Conservation (phyloP, 2,329 filamentous ascomycete genomes). For the Septoria linicola region DNA sequence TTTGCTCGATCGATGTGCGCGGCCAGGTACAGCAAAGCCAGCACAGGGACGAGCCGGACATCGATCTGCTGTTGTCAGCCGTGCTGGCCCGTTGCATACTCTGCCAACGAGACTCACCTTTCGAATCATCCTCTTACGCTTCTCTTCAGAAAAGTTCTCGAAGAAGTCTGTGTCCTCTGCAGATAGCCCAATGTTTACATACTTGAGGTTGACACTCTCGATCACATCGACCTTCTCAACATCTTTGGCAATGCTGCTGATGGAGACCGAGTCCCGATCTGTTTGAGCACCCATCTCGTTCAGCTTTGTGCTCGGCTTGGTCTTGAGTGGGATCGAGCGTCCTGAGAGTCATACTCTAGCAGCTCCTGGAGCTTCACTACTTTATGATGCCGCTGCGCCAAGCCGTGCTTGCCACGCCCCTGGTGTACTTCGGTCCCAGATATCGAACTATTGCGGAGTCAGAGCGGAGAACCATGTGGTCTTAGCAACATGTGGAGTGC, state of each 20-base stretch:
- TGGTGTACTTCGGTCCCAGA: neutral
- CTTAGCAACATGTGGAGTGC: too few species aligned
- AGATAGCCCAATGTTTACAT: constrained; percentile 27
- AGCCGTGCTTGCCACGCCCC: neutral
- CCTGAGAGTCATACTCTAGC: neutral
- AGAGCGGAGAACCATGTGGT: constrained; percentile 4
- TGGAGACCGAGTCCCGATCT: constrained; percentile 16
- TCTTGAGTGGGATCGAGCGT: too few species aligned
- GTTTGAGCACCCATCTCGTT: neutral
- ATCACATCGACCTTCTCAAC: constrained; percentile 28
- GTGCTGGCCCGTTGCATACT: too few species aligned
- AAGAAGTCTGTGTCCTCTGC: constrained; percentile 29
- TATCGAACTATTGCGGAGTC: neutral
- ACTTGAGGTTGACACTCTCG: constrained; percentile 23
- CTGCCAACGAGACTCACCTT: constrained; percentile 35
- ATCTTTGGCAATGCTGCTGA: constrained; percentile 25
- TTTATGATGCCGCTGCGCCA: neutral
- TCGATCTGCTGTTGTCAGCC: constrained; percentile 38
- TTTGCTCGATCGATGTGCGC: constrained; percentile 49
- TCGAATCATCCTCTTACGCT: constrained; percentile 41
- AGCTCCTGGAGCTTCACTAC: neutral
- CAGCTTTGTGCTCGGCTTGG: neutral
- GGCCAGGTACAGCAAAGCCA: constrained; percentile 48
- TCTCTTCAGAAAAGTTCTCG: constrained; percentile 23
- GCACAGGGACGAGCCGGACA: constrained; percentile 50